Base-by-base conservation (phyloP, 2,329 filamentous ascomycete genomes). In the Didymella arachidicola region DNA sequence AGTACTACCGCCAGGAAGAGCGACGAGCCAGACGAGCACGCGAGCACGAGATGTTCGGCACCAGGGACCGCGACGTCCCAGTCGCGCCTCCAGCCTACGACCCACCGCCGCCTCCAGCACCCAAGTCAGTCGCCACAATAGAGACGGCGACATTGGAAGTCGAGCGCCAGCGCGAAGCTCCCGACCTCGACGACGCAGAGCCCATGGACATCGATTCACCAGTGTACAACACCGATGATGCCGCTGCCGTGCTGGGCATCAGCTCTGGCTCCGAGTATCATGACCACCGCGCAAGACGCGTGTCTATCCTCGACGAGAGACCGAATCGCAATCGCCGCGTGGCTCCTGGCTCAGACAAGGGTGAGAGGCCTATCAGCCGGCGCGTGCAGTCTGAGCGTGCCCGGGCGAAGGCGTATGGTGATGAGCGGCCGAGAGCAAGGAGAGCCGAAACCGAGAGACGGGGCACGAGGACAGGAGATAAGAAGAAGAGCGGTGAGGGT, bases 401-500 rank as follows among this genome's bases (percentile, higher is more conserved):
- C 7, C 63, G 69, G 4, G 67, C 71, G 4, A 63, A 67, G 34
- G 65, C 63, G 6, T 57, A 60, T 18, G 70, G 63, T 2, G 72
- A 74, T 3, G 72, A 72, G 43, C 55, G 65, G 1, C 57, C 54
- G 2, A 59, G 71, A 7, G 63, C 66, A 7, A 63, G 68, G 36
- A 53, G 72, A 38, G 66, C 67, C 72, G 32, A 53, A 60, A 18
- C 47, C 49, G 29, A 64, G 29, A 45, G 18, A 30, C n/a, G 47
- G 16, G 14, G 65, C 18, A 59, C 57, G 18, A 52, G 60, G 26
- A 57, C 61, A 43, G 58, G 60, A 11, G 60, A 69, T 11, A 72
- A 66, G 60, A 75, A 69, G 67, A 75, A 69, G 55, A 68, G 73
- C 32, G 69, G 73, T 25, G 60, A 67, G 16, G 64, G 69, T 6